Base-by-base conservation (phyloP, 257 asterid genomes). In the Rehmannia glutinosa region DNA sequence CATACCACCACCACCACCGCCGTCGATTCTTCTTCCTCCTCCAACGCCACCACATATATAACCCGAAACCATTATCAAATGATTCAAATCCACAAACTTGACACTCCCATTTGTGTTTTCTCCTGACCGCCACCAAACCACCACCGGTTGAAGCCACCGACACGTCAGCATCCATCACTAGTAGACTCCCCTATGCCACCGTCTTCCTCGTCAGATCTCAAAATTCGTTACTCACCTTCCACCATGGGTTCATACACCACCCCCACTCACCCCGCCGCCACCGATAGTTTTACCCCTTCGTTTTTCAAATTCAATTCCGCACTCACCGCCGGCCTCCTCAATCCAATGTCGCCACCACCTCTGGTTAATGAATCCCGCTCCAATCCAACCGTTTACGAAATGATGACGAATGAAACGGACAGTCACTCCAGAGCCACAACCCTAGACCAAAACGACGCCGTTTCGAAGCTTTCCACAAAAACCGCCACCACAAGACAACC, bases 321-420 rank as follows among this genome's bases (percentile, higher is more conserved):
- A 0, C 88, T 93, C 19, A 88, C 96, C 2, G 97, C 96, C 0
- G 99, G 99, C 4, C 86, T 93, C 47, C 92, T 93, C 60, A 93
- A 93, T 73, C 99, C 99, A 35, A 86, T 86, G 95, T 93, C 97
- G 21, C 98, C 98, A 8, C 98, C 97, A 0, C 84, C 87, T 6
- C 36, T 68, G 2, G 70, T 58, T 17, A 91, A 86, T 25, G 79
- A 82, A 57, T 68, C 86, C 54, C 96, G 98, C 55, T 81, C 96
- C 2, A 88, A 95, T 28, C 97, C 99, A 1, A 93, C 97, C 61
- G 91, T 93, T 3, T 93, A 90, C 72, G 97, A 93, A 64, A 93
- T 93, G 99, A 93, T 93, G 99, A 87, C 97, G 19, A 93, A 73
- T 67, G 96, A 93, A 51, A 84, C 97, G 42, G 99, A 88, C 7